Conservation (phyloP, 2,329 filamentous ascomycete species). For the Hypoxylon sp. region DNA sequence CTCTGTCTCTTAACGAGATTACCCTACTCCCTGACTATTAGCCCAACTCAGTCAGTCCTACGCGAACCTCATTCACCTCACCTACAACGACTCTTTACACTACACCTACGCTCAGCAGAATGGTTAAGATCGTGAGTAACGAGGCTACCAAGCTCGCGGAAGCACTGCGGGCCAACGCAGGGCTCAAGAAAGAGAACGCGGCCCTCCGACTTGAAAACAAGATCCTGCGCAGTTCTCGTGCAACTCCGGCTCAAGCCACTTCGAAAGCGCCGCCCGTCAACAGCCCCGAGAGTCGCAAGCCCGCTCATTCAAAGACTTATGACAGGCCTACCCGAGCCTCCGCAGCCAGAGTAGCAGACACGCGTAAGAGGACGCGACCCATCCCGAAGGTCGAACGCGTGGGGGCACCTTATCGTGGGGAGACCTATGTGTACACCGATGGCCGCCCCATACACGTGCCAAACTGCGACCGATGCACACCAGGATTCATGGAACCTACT, state of each 20-base stretch:
- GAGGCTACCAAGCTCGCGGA: neutral
- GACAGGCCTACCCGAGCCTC: neutral
- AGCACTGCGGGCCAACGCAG: neutral
- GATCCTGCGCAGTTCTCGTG: neutral
- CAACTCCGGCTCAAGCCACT: neutral
- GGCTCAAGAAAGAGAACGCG: neutral
- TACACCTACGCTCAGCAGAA: neutral
- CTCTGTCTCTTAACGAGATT: neutral
- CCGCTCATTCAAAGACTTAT: neutral
- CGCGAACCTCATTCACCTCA: neutral
- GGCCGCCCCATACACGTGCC: neutral
- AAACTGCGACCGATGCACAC: neutral
- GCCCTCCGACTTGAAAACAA: neutral
- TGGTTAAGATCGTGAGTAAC: neutral
- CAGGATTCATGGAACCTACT: neutral
- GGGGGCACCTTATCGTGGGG: neutral
- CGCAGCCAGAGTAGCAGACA: neutral
- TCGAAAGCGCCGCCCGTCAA: neutral
- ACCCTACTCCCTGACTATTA: neutral
- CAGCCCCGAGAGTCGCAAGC: neutral
- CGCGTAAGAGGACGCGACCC: neutral
- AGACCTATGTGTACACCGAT: neutral
- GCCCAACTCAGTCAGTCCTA: neutral
- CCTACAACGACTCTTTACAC: neutral
- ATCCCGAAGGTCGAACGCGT: neutral